phyloP scores from a whole-genome alignment of 805 yeast species.

The Starmera pachycereana region DNA sequence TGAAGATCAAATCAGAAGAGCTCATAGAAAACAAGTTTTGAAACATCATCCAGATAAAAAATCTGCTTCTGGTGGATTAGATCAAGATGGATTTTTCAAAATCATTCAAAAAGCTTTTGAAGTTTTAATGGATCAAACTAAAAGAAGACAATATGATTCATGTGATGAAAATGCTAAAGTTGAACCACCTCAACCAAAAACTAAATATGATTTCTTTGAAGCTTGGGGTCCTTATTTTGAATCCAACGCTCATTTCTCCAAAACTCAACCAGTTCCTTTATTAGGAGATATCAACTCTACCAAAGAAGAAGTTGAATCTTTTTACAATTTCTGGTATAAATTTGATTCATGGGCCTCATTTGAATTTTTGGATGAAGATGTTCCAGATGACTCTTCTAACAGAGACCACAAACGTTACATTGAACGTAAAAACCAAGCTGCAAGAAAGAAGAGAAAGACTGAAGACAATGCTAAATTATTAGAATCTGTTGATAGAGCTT shows the following conservation, averaged over 20 bases:
- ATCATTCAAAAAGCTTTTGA: slow-evolving; percentile 96
- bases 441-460: slow-evolving; percentile 94
- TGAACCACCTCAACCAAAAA: slow-evolving; percentile 57
- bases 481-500: slow-evolving; percentile 80
- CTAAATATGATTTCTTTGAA: slow-evolving; percentile 74
- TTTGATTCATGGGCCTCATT: slow-evolving; percentile 98
- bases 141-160: slow-evolving; percentile 91
- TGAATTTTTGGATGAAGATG: slow-evolving; percentile 97
- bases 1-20: slow-evolving; percentile 87
- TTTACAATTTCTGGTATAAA: slow-evolving; percentile 87
- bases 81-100: slow-evolving; percentile 95
- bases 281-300: slow-evolving; percentile 61
- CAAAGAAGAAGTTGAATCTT: slow-evolving; percentile 74
- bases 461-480: slow-evolving; percentile 89
- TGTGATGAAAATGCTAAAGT: slow-evolving; percentile 88
- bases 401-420: slow-evolving; percentile 98
- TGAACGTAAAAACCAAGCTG: slow-evolving; percentile 94
- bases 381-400: slow-evolving; percentile 97
- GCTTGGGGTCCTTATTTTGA: slow-evolving; percentile 91
- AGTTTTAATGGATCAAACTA: slow-evolving; percentile 71
- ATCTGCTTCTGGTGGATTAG: slow-evolving; percentile 76
- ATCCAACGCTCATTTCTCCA: slow-evolving; percentile 86
- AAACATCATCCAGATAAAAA: slow-evolving; percentile 98
- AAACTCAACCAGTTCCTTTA: slow-evolving; percentile 77
- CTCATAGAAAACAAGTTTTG: slow-evolving; percentile 93